phyloP scores from a whole-genome alignment of 495 filamentous ascomycete genomes.

The Rusavskia elegans region DNA sequence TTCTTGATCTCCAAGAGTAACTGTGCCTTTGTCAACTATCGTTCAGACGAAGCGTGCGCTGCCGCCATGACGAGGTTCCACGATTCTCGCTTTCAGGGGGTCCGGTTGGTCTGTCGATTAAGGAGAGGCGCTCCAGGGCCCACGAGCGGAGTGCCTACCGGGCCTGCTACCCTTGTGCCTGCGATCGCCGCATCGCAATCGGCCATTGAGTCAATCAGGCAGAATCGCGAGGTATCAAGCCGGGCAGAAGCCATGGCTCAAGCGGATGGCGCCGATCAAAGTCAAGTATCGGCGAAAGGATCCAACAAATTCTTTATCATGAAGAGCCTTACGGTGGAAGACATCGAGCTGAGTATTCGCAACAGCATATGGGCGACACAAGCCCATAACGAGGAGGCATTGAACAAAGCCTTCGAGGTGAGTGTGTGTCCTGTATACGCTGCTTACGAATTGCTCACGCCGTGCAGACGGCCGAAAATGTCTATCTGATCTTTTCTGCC shows the following conservation, averaged over 20 bases:
- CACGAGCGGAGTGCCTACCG: conserved; percentile 35
- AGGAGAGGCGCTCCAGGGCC: conserved; percentile 41
- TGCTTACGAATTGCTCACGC: not conserved
- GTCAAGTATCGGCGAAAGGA: conserved; percentile 16
- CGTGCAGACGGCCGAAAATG: conserved; percentile 56
- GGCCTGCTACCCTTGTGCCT: conserved; percentile 28
- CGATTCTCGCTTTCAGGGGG: conserved; percentile 77
- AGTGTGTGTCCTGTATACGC: conserved; percentile 12
- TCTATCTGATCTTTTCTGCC: conserved; percentile 93
- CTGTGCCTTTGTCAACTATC: conserved; percentile 95
- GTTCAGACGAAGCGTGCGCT: conserved; percentile 58
- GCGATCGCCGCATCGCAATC: conserved; percentile 10
- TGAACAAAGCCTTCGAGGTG: conserved; percentile 81
- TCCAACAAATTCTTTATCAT: conserved; percentile 76
- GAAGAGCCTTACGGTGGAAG: conserved; percentile 89
- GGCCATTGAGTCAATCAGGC: conserved; percentile 10
- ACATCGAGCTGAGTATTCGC: conserved; percentile 76
- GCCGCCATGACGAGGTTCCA: conserved; percentile 75
- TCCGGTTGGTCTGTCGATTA: conserved; percentile 80
- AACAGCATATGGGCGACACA: conserved; percentile 92
- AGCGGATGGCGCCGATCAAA: conserved; percentile 4
- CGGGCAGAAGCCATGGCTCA: conserved; percentile 12
- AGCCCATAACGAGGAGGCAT: conserved; percentile 67
- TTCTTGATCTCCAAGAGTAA: conserved; percentile 96
- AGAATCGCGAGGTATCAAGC: conserved; percentile 13